These are phyloP conservation scores for Theileria equi DNA, from an alignment of 169 alveolate genomes.

Conservation along the genomic window DNA sequence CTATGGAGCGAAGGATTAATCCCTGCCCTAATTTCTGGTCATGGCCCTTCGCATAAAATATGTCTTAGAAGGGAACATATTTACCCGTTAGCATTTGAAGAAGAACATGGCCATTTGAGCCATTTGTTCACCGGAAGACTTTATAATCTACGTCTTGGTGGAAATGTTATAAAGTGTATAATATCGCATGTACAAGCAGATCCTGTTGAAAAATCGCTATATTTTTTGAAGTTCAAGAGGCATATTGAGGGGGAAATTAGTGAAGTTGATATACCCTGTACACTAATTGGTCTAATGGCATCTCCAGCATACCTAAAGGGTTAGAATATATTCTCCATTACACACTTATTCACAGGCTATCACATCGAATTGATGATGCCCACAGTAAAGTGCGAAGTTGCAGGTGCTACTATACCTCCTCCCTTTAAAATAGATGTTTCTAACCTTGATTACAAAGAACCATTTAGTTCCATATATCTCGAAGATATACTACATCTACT, in stretches of 20 bases:
- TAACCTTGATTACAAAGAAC: slow-evolving; percentile 71
- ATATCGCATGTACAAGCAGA: slow-evolving; percentile 74
- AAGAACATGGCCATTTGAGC: slow-evolving; percentile 78
- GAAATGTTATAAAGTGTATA: slow-evolving; percentile 65
- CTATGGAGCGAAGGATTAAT: slow-evolving; percentile 54
- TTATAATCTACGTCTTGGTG: slow-evolving; percentile 62
- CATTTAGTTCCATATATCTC: slow-evolving; percentile 74
- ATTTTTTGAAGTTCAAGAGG: slow-evolving; percentile 75
- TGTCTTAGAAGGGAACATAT: slow-evolving; percentile 59
- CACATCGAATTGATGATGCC: slow-evolving; percentile 81
- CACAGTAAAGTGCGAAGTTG: slow-evolving; percentile 77
- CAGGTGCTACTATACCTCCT: slow-evolving; percentile 77
- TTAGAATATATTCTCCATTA: neutral
- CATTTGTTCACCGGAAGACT: slow-evolving; percentile 78
- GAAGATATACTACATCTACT: slow-evolving; percentile 71
- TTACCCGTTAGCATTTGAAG: slow-evolving; percentile 79
- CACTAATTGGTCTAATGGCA: slow-evolving; percentile 79
- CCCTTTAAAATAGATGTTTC: slow-evolving; percentile 83
- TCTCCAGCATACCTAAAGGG: slow-evolving; percentile 84
- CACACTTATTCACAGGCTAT: slow-evolving; percentile 57
- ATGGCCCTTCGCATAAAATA: slow-evolving; percentile 63
- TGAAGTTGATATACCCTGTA: slow-evolving; percentile 75
- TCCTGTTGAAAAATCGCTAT: slow-evolving; percentile 76
- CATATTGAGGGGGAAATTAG: slow-evolving; percentile 75
- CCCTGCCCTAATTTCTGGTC: slow-evolving; percentile 71